Conservation (phyloP, 2,329 filamentous ascomycete species). For the Sphaerulina vaccinii region DNA sequence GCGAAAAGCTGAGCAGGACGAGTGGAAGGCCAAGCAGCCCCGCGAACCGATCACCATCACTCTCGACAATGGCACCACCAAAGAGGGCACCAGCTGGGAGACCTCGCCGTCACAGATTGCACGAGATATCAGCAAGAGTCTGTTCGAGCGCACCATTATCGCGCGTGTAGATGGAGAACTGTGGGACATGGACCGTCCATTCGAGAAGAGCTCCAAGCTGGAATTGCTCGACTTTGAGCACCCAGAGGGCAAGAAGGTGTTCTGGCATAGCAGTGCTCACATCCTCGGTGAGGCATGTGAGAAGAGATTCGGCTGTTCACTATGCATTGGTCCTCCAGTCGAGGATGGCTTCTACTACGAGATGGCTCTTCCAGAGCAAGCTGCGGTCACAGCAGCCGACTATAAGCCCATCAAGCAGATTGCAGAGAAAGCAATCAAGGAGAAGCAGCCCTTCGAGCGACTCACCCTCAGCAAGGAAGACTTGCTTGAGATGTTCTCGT, state of each 20-base stretch:
- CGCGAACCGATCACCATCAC: slow-evolving; percentile 73
- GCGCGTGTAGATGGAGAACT: slow-evolving; percentile 78
- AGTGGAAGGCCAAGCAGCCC: slow-evolving; percentile 68
- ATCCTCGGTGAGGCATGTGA: slow-evolving; percentile 94
- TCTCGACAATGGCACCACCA: slow-evolving; percentile 68
- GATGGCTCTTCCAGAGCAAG: slow-evolving; percentile 77
- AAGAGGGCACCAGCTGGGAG: slow-evolving; percentile 80
- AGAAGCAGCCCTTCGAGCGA: slow-evolving; percentile 93
- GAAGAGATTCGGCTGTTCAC: slow-evolving; percentile 81
- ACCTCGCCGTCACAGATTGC: slow-evolving; percentile 80
- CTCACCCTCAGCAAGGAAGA: slow-evolving; percentile 87
- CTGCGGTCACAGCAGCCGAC: slow-evolving; percentile 69
- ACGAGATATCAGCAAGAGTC: slow-evolving; percentile 78
- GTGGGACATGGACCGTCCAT: slow-evolving; percentile 88
- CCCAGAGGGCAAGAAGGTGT: slow-evolving; percentile 80
- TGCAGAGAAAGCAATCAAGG: slow-evolving; percentile 83
- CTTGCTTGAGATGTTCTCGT: slow-evolving; percentile 91
- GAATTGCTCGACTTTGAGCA: slow-evolving; percentile 81
- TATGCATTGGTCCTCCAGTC: slow-evolving; percentile 91
- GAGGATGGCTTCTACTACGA: slow-evolving; percentile 96
- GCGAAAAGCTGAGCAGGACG: slow-evolving; percentile 79
- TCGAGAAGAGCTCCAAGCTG: slow-evolving; percentile 84
- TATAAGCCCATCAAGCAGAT: slow-evolving; percentile 82
- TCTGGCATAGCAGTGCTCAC: slow-evolving; percentile 97
- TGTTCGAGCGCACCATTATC: slow-evolving; percentile 82